phyloP scores from a whole-genome alignment of 495 filamentous ascomycete genomes.

The Aspergillus homomorphus region DNA sequence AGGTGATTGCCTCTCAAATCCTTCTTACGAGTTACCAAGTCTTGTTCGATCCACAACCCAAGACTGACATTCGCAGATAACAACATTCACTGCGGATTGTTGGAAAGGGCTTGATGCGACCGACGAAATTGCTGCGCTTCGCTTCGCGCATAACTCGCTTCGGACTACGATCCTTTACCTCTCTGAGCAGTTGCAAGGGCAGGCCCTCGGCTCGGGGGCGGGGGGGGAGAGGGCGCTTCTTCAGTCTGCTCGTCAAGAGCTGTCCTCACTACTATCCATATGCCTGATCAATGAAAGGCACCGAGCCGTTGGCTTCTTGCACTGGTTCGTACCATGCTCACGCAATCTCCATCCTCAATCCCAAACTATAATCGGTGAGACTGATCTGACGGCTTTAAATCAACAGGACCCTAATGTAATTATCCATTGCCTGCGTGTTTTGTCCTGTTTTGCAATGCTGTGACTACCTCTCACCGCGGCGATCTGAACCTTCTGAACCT shows the following conservation, averaged over 20 bases:
- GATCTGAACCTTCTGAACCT: conserved; percentile 23
- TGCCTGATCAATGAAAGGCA: conserved; percentile 19
- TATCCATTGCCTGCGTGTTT: conserved; percentile 22
- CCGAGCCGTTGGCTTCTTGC: conserved; percentile 19
- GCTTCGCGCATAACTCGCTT: conserved; percentile 24
- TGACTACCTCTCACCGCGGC: conserved; percentile 16
- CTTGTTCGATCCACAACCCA: no score
- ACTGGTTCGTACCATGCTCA: conserved; percentile 25
- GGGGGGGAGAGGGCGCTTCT: conserved; percentile 17
- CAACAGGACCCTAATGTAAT: conserved; percentile 18
- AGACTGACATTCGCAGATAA: conserved; percentile 7
- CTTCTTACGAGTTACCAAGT: no score
- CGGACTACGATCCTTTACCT: conserved; percentile 21
- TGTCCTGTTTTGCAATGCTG: conserved; percentile 20
- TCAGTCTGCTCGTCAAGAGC: conserved; percentile 20
- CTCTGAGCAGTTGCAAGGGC: conserved; percentile 3
- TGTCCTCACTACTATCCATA: conserved; percentile 19
- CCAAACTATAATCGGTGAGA: neutral
- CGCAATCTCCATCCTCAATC: neutral
- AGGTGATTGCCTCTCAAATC: neutral
- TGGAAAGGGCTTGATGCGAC: conserved; percentile 22
- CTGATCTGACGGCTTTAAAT: neutral
- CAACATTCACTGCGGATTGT: conserved; percentile 11
- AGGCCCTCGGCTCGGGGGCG: conserved; percentile 1
- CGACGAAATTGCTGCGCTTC: conserved; percentile 20